Evolutionary conservation across 768 basidiomycete species (phyloP).

Genomic region (Ephemerocybe angulata): DNA sequence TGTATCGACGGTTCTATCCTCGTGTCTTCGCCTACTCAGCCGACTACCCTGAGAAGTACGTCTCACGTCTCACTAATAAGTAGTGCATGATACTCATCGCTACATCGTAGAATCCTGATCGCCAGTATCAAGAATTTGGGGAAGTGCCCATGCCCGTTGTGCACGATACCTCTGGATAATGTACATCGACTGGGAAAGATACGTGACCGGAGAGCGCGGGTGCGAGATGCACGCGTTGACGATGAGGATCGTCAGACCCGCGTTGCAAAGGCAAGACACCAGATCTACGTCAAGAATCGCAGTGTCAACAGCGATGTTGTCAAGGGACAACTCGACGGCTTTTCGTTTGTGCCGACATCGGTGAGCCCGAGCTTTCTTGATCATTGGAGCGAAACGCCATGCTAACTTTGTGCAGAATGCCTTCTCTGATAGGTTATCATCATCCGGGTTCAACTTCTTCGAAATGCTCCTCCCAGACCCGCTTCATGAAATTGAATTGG

Average conservation of each 20-base stretch:
- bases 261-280: neutral
- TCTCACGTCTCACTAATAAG: too few species aligned
- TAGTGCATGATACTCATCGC: too few species aligned
- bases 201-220: neutral
- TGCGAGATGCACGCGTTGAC: neutral
- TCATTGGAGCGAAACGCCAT: too few species aligned
- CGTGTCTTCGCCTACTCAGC: constrained; percentile 8
- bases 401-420: too few species aligned
- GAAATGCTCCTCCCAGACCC: too few species aligned
- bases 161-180: neutral
- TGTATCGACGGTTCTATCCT: constrained; percentile 6
- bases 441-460: too few species aligned
- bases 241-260: neutral
- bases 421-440: too few species aligned
- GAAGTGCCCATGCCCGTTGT: neutral
- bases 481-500: too few species aligned
- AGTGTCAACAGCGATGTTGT: neutral
- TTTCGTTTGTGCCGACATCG: neutral
- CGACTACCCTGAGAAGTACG: constrained; percentile 9
- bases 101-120: neutral
- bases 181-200: neutral
- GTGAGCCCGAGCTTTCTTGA: too few species aligned
- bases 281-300: neutral
- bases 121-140: neutral
- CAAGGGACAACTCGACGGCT: neutral